phyloP scores from a whole-genome alignment of 805 yeast species.

The Metschnikowia colocasiae region DNA sequence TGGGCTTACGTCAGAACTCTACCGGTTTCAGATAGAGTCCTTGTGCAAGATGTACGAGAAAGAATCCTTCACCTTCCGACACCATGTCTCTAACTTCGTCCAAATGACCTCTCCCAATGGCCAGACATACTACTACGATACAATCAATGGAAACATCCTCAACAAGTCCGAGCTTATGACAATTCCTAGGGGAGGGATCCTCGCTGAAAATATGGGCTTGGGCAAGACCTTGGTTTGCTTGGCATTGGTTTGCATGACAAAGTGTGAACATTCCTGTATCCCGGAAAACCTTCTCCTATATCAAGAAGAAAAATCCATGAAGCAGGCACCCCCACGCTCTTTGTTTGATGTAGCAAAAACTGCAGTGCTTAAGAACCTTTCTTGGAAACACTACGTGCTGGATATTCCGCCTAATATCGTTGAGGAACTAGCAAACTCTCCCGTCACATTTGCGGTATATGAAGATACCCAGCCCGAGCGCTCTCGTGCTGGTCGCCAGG shows the following conservation, averaged over 20 bases:
- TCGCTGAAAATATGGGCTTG: slow-evolving; percentile 68
- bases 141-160: slow-evolving; percentile 26
- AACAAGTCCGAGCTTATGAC: slow-evolving; percentile 39
- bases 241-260: slow-evolving; percentile 53
- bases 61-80: slow-evolving; percentile 38
- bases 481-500: slow-evolving; percentile 18
- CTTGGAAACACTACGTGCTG: slow-evolving; percentile 51
- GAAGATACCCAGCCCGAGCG: background rate
- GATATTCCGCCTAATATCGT: slow-evolving; percentile 45
- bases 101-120: slow-evolving; percentile 20
- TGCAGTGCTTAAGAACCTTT: slow-evolving; percentile 41
- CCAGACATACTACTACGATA: slow-evolving; percentile 35
- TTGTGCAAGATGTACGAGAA: slow-evolving; percentile 55
- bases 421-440: slow-evolving; percentile 29
- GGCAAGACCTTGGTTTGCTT: slow-evolving; percentile 63
- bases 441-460: slow-evolving; percentile 45
- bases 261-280: slow-evolving; percentile 45
- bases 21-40: slow-evolving; percentile 59
- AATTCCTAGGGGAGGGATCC: slow-evolving; percentile 57
- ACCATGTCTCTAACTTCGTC: slow-evolving; percentile 35
- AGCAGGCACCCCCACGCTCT: slow-evolving; percentile 6
- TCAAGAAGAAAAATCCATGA: slow-evolving; percentile 8
- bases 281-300: slow-evolving; percentile 33
- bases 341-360: slow-evolving; percentile 41
- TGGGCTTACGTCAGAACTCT: slow-evolving; percentile 51